Evolutionary conservation across 371 early-diverging fungal species (phyloP).

Genomic region (Circinella minor): DNA sequence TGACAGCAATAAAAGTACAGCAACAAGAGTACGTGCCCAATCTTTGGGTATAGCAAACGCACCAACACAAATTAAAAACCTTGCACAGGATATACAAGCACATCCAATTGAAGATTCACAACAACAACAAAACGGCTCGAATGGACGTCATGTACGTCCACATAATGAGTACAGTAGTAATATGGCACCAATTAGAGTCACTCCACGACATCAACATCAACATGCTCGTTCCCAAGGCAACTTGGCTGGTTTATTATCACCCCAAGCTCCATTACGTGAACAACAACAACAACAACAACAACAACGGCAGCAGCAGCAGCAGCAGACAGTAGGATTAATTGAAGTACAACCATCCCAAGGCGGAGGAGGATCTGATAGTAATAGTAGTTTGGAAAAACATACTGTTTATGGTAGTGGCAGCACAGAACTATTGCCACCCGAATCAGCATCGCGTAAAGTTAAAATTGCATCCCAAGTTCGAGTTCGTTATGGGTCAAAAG

Average conservation of each 20-base stretch:
- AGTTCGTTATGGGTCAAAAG: slow-evolving; percentile 43
- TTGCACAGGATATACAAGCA: slow-evolving; percentile 24
- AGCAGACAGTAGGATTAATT: not conserved
- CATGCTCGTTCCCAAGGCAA: slow-evolving; percentile 45
- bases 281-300: slow-evolving; percentile 7
- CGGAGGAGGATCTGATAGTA: slow-evolving; percentile 10
- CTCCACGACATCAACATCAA: slow-evolving; percentile 23
- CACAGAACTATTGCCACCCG: not conserved
- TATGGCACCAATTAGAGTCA: not conserved
- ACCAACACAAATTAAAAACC: slow-evolving; percentile 21
- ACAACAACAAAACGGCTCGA: not conserved
- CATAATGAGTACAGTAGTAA: not conserved
- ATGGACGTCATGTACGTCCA: slow-evolving; percentile 8
- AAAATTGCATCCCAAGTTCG: slow-evolving; percentile 43
- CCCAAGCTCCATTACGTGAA: slow-evolving; percentile 6
- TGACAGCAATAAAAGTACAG: not conserved
- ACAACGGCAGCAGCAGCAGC: not conserved
- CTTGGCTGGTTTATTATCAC: slow-evolving; percentile 29
- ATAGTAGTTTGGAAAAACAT: slow-evolving; percentile 22
- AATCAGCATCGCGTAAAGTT: slow-evolving; percentile 27
- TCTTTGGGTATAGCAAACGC: slow-evolving; percentile 17
- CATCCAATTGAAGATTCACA: slow-evolving; percentile 7
- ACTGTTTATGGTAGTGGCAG: slow-evolving; percentile 6
- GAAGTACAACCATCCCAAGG: not conserved
- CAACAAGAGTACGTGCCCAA: slow-evolving; percentile 21